Percentiles rank a stretch among this genome's conserved stretches.
Evolutionary conservation across 202 grass and related monocot species (phyloP).

Genomic region (Panicum hallii): DNA sequence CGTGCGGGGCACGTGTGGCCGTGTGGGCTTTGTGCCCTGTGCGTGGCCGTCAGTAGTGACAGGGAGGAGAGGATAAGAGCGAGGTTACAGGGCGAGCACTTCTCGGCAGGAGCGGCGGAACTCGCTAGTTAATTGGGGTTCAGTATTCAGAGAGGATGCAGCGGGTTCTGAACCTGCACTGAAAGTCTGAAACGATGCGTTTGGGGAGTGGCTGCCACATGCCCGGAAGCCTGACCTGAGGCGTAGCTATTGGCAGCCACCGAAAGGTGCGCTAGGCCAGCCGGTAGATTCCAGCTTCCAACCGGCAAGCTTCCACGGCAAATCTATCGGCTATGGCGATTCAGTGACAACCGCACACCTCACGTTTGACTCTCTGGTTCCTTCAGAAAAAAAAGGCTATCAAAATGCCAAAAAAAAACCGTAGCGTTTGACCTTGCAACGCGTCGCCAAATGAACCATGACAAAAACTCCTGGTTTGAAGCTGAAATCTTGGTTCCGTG

Average conservation of each 20-base stretch:
- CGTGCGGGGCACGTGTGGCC: neutral
- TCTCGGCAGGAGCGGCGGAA: slow-evolving; percentile 37
- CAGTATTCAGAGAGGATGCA: neutral
- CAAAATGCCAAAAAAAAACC: slow-evolving; percentile 26
- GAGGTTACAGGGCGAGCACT: neutral
- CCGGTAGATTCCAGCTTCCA: slow-evolving; percentile 23
- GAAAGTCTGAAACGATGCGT: neutral
- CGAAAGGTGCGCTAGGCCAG: slow-evolving; percentile 8
- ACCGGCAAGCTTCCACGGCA: slow-evolving; percentile 8
- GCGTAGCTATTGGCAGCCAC: slow-evolving; percentile 4
- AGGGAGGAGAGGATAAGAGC: slow-evolving; percentile 36
- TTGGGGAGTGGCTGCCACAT: neutral
- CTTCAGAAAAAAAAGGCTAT: neutral
- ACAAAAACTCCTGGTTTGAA: slow-evolving; percentile 13
- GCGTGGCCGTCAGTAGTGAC: neutral
- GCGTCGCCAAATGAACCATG: neutral
- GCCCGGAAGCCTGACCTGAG: neutral
- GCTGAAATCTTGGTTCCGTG: neutral
- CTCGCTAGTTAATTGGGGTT: slow-evolving; percentile 20
- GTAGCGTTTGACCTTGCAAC: slow-evolving; percentile 15
- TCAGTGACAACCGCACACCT: neutral
- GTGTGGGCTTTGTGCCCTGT: neutral
- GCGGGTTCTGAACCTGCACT: slow-evolving; percentile 14
- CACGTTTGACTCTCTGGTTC: slow-evolving; percentile 17
- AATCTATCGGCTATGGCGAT: slow-evolving; percentile 4